Base-by-base conservation (phyloP, 768 basidiomycete species). In the Russula emetica region DNA sequence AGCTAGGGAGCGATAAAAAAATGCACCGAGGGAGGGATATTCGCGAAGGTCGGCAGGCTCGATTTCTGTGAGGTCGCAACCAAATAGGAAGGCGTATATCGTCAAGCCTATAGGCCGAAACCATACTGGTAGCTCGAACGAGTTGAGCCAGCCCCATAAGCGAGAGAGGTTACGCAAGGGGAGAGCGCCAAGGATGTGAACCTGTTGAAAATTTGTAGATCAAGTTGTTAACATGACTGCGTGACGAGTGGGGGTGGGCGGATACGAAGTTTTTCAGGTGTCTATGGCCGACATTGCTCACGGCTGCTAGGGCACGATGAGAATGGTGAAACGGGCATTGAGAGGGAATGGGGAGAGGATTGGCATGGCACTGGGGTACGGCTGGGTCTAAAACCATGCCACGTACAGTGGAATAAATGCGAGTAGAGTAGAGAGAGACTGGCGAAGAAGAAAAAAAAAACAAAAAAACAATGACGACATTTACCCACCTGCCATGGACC, bases 91-190 rank as follows among this genome's bases (percentile, higher is more conserved):
- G 20, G 93, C 83, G 72, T 98, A 99, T 54, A 95, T 70, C 62
- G 85, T 83, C 78, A 94, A 85, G 42, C 95, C 92, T 71, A 85
- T 84, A 4, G 94, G 94, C n/a, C 97, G 82, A 76, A 94, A 82
- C 95, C 94, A 99, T 64, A 95, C 80, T 34, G 97, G 97, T 6
- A 99, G 83, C 69, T 94, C 89, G 66, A 95, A 81, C 1, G 90
- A 90, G 78, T 98, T 99, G 66, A 98, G 71, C 74, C 94, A 95
- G 7, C 97, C 97, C 94, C 96, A 98, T 6, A 98, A 75, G 1
- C 95, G 88, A n/a, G 96, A 98, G 72, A 98, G 85, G 66, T 94
- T 94, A 47, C 95, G 86, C 7, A 98, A 82, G 0, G 97, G 97
- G 1, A 99, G 83, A 11, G 95, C 95, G 57, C 95, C 96, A 56